These are phyloP conservation scores for Xylaria sp. DNA, from an alignment of 2,329 filamentous ascomycete genomes.

Conservation along the genomic window DNA sequence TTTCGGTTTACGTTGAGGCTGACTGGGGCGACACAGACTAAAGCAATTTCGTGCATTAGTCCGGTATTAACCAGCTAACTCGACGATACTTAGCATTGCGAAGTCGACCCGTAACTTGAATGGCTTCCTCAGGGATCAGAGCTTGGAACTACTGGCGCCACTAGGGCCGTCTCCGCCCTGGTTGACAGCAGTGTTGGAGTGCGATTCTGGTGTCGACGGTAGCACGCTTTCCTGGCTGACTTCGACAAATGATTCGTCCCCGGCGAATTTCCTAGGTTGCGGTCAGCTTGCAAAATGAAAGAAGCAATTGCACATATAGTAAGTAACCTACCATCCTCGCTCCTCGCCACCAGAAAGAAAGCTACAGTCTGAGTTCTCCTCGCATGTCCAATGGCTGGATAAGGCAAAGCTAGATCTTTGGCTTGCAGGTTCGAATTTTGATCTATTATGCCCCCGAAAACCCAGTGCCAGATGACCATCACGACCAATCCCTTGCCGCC, in stretches of 20 bases:
- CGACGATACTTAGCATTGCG: not conserved
- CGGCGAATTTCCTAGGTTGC: constrained; percentile 53
- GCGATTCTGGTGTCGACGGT: constrained; percentile 37
- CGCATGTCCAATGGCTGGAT: constrained; percentile 80
- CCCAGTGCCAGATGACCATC: constrained; percentile 38
- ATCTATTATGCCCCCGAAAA: constrained; percentile 50
- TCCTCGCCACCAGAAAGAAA: constrained; percentile 85
- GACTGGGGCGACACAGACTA: constrained; percentile 19
- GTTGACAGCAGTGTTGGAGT: constrained; percentile 43
- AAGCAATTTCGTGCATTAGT: constrained; percentile 6
- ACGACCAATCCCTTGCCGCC: constrained; percentile 43
- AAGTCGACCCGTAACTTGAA: not conserved
- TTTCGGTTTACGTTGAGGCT: constrained; percentile 10
- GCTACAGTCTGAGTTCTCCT: constrained; percentile 83
- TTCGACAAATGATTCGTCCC: constrained; percentile 55
- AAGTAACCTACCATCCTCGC: constrained; percentile 79
- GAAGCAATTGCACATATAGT: constrained; percentile 17
- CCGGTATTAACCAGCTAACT: not conserved
- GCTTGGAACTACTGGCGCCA: constrained; percentile 27
- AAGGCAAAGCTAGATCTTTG: constrained; percentile 71
- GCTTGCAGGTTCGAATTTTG: constrained; percentile 7
- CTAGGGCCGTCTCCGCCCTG: not conserved
- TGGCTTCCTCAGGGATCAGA: constrained; percentile 28
- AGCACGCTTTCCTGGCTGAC: constrained; percentile 41
- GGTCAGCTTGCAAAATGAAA: constrained; percentile 35